Evolutionary conservation across 192 early-diverging fungal species (phyloP).

Genomic region (Coemansia sp.): DNA sequence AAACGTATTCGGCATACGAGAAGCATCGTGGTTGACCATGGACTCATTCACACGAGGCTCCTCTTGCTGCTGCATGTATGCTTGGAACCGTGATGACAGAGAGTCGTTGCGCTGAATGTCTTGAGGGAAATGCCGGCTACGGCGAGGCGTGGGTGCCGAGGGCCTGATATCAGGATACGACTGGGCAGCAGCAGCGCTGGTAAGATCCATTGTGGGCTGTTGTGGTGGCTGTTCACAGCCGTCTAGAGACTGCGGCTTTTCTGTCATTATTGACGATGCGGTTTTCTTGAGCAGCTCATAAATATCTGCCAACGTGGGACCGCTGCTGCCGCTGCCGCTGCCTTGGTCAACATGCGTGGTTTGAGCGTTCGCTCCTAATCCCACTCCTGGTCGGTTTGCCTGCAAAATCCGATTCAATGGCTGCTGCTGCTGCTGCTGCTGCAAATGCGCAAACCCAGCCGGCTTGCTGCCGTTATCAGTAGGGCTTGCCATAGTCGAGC

Average conservation of each 20-base stretch:
- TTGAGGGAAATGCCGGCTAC: conserved; percentile 14
- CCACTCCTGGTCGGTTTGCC: too few relatives aligned
- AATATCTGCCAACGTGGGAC: conserved; percentile 37
- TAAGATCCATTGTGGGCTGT: neutral
- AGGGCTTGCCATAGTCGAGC: neutral
- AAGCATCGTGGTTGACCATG: neutral
- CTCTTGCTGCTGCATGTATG: conserved; percentile 15
- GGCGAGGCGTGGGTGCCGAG: conserved; percentile 42
- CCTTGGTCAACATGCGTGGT: neutral
- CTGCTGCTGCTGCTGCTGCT: neutral
- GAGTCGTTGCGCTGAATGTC: neutral
- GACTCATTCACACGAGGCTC: conserved; percentile 12
- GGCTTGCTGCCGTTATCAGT: neutral
- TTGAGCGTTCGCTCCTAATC: neutral
- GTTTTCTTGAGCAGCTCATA: conserved; percentile 39
- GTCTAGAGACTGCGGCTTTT: neutral
- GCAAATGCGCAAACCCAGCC: neutral
- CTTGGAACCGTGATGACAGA: conserved; percentile 11
- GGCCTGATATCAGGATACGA: conserved; percentile 17
- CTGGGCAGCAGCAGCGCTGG: conserved; percentile 2
- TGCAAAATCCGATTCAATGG: too few relatives aligned
- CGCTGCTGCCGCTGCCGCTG: neutral
- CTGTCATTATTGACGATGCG: conserved; percentile 5
- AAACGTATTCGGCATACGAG: neutral
- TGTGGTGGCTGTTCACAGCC: neutral